Percentiles rank a stretch among this genome's conserved stretches.
Evolutionary conservation across 129 eudicot species (phyloP).

Genomic region (Tagetes patula): DNA sequence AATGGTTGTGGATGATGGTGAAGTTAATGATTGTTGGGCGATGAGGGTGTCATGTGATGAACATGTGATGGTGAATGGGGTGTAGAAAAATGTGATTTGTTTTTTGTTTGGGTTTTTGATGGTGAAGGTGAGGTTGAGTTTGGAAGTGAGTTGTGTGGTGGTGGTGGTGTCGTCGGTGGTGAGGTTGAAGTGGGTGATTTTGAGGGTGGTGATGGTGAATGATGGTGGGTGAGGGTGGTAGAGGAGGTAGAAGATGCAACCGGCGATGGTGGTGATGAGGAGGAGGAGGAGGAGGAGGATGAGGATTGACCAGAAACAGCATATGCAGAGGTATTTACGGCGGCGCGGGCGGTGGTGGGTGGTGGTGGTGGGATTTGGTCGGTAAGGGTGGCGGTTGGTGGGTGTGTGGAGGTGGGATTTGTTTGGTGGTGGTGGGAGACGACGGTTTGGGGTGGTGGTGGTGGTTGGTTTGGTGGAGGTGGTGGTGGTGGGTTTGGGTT

Average conservation of each 20-base stretch:
- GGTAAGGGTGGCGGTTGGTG: slow-evolving; percentile 38
- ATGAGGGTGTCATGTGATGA: slow-evolving; percentile 37
- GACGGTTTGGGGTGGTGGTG: slow-evolving; percentile 33
- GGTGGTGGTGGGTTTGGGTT: slow-evolving; percentile 48
- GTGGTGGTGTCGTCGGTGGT: slow-evolving; percentile 60
- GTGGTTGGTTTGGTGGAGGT: slow-evolving; percentile 25
- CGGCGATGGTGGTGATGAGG: slow-evolving; percentile 66
- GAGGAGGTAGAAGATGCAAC: slow-evolving; percentile 67
- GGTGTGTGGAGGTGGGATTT: slow-evolving; percentile 25
- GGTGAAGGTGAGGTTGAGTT: slow-evolving; percentile 72
- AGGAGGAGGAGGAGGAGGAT: slow-evolving; percentile 44
- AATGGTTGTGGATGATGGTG: background rate
- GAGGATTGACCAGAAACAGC: slow-evolving; percentile 68
- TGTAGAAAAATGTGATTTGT: slow-evolving; percentile 39
- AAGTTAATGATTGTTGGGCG: slow-evolving; percentile 38
- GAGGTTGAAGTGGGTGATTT: slow-evolving; percentile 61
- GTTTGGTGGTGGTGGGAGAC: slow-evolving; percentile 36
- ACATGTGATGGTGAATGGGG: slow-evolving; percentile 44
- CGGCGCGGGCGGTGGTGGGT: slow-evolving; percentile 41
- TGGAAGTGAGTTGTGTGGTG: slow-evolving; percentile 58
- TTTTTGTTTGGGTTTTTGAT: slow-evolving; percentile 74
- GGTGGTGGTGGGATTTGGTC: slow-evolving; percentile 48
- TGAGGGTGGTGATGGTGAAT: slow-evolving; percentile 67
- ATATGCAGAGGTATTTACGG: slow-evolving; percentile 58
- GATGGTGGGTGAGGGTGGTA: slow-evolving; percentile 82